Conservation (phyloP, 2,329 filamentous ascomycete genomes). For the Sclerotinia borealis region DNA sequence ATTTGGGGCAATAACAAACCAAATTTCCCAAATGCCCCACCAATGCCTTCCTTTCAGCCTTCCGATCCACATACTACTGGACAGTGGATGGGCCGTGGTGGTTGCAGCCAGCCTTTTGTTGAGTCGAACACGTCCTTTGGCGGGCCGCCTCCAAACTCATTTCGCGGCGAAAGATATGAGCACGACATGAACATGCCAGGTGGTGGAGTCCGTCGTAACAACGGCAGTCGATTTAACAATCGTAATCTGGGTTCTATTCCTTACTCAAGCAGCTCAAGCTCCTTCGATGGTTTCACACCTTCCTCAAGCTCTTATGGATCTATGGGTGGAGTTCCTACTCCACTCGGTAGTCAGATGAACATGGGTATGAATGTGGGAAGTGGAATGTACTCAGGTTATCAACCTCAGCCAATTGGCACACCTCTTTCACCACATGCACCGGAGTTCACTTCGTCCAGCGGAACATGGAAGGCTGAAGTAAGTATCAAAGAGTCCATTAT, state of each 20-base stretch:
- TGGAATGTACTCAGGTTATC: conserved; percentile 35
- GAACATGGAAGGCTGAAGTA: conserved; percentile 33
- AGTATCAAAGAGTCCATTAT: conserved; percentile 22
- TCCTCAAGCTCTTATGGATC: conserved; percentile 27
- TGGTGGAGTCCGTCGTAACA: conserved; percentile 24
- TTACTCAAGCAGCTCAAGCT: conserved; percentile 33
- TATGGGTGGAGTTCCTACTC: conserved; percentile 21
- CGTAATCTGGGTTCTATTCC: conserved; percentile 22
- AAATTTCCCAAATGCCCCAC: conserved; percentile 29
- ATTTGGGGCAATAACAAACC: conserved; percentile 50
- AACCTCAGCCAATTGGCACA: conserved; percentile 53
- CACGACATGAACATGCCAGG: conserved; percentile 28
- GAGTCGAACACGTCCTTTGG: conserved; percentile 26
- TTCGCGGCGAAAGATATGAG: conserved; percentile 30
- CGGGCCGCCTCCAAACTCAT: conserved; percentile 23
- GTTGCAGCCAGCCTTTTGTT: conserved; percentile 30
- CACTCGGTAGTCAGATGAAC: conserved; percentile 20
- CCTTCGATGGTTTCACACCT: conserved; percentile 31
- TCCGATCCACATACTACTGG: conserved; percentile 34
- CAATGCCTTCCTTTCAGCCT: conserved; percentile 23
- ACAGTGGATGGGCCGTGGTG: conserved; percentile 42
- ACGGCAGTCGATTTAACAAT: conserved; percentile 28
- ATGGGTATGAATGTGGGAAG: conserved; percentile 19
- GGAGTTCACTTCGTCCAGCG: conserved; percentile 58
- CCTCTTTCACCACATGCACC: conserved; percentile 67